Percentiles rank a stretch among this genome's conserved stretches.
Conservation (phyloP, 2,329 filamentous ascomycete species). For the Chaetoscypha palmicola region DNA sequence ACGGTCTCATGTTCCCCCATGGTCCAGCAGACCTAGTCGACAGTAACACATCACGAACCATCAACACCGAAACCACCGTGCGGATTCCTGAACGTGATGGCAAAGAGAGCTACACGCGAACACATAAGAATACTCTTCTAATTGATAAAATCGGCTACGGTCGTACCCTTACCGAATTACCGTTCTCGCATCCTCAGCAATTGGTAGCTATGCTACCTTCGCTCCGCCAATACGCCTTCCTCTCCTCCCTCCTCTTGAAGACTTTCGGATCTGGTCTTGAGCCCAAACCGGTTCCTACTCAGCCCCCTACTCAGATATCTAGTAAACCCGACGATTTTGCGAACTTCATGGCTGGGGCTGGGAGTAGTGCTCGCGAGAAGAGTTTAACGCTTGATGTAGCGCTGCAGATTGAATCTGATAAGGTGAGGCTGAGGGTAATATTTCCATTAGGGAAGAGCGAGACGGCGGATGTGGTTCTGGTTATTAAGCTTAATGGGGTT, state of each 20-base stretch:
- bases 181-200: slow-evolving; percentile 73
- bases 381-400: slow-evolving; percentile 24
- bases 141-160: slow-evolving; percentile 69
- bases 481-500: slow-evolving; percentile 25
- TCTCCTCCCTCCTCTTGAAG: slow-evolving; percentile 56
- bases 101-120: slow-evolving; percentile 17
- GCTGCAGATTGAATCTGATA: slow-evolving; percentile 11
- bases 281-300: slow-evolving; percentile 6
- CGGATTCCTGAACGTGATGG: slow-evolving; percentile 32
- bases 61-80: slow-evolving; percentile 43
- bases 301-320: slow-evolving; percentile 8
- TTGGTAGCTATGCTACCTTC: slow-evolving; percentile 66
- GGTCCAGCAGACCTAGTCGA: slow-evolving; percentile 41
- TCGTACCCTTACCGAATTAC: slow-evolving; percentile 57
- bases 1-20: slow-evolving; percentile 45
- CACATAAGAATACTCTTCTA: slow-evolving; percentile 55
- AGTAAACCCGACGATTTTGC: slow-evolving; percentile 27
- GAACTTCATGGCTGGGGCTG: slow-evolving; percentile 24
- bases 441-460: slow-evolving; percentile 26
- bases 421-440: slow-evolving; percentile 21
- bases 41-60: slow-evolving; percentile 49
- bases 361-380: not conserved
- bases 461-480: slow-evolving; percentile 29
- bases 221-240: slow-evolving; percentile 68
- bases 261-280: slow-evolving; percentile 44